Evolutionary conservation across 768 basidiomycete species (phyloP).

Genomic region (Lactarius pseudohatsudake): DNA sequence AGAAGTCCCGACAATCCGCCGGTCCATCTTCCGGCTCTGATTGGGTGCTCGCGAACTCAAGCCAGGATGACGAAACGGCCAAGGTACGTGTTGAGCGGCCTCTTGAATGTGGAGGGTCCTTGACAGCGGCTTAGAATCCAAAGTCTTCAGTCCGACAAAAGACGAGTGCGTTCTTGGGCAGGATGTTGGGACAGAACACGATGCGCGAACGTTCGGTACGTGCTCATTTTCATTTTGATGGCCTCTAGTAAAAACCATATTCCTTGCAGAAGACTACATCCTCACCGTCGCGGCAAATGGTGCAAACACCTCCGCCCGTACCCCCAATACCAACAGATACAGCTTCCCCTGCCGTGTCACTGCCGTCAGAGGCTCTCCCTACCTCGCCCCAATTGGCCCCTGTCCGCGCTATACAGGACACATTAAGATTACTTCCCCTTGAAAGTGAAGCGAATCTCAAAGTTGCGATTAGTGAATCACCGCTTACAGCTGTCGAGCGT

Average conservation of each 20-base stretch:
- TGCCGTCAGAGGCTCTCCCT: conserved; percentile 54
- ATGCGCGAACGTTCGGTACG: conserved; percentile 69
- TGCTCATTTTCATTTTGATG: conserved; percentile 31
- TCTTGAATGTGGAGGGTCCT: conserved; percentile 15
- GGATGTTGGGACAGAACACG: conserved; percentile 67
- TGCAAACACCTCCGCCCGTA: conserved; percentile 32
- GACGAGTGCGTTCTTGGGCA: conserved; percentile 79
- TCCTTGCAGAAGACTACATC: conserved; percentile 33
- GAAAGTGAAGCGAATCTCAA: conserved; percentile 36
- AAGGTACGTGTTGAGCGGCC: conserved; percentile 46
- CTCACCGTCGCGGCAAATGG: conserved; percentile 18
- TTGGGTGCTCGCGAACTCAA: conserved; percentile 48
- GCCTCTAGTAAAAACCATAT: conserved; percentile 17
- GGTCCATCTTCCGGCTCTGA: conserved; percentile 40
- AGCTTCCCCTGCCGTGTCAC: conserved; percentile 32
- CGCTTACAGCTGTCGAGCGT: conserved; percentile 58
- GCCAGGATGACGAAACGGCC: conserved; percentile 41
- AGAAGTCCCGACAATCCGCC: conserved; percentile 15
- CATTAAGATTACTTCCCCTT: conserved; percentile 64
- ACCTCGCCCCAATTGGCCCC: conserved; percentile 30
- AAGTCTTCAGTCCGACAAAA: conserved; percentile 73
- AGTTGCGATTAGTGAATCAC: conserved; percentile 48
- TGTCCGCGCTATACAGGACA: conserved; percentile 34
- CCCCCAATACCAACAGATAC: conserved; percentile 15
- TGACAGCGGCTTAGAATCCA: conserved; percentile 38